Percentiles rank a stretch among this genome's conserved stretches.
phyloP scores from a whole-genome alignment of 306 rosid genomes.

The Clitoria ternatea region DNA sequence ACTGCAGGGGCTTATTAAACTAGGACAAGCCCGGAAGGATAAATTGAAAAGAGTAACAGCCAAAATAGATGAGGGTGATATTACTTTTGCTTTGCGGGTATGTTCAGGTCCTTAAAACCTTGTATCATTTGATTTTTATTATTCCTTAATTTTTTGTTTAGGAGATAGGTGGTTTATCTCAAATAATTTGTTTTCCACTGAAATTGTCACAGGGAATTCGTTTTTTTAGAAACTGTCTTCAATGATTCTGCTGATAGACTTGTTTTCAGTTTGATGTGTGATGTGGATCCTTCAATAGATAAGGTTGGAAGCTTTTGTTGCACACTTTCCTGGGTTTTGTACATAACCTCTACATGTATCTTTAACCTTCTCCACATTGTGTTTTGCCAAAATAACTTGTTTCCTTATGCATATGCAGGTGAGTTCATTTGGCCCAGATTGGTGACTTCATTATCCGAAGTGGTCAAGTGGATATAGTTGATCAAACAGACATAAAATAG shows the following conservation, averaged over 20 bases:
- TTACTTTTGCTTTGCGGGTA: constrained; percentile 82
- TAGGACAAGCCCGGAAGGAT: constrained; percentile 73
- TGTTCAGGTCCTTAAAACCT: neutral
- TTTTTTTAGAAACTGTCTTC: constrained; percentile 72
- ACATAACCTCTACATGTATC: neutral
- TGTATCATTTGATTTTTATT: neutral
- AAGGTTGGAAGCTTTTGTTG: constrained; percentile 22
- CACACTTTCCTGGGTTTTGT: neutral
- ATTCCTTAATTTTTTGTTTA: neutral
- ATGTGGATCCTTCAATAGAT: constrained; percentile 8
- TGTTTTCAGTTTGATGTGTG: constrained; percentile 3
- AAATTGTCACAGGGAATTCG: constrained; percentile 69
- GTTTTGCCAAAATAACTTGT: neutral
- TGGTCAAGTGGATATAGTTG: neutral
- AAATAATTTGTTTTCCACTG: neutral
- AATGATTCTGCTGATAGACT: constrained; percentile 24
- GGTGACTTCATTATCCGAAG: neutral
- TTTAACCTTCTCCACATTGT: neutral
- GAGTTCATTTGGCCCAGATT: neutral
- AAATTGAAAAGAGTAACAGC: constrained; percentile 63
- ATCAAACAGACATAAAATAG: too few species aligned
- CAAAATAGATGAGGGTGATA: constrained; percentile 67
- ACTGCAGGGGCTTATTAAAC: constrained; percentile 75
- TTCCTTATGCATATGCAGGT: constrained; percentile 15
- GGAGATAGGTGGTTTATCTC: neutral